A percentile compares a stretch with the other conserved stretches of the same genome.
Evolutionary conservation across 805 yeast species (phyloP).

Genomic region (Wickerhamomyces strasburgensis): DNA sequence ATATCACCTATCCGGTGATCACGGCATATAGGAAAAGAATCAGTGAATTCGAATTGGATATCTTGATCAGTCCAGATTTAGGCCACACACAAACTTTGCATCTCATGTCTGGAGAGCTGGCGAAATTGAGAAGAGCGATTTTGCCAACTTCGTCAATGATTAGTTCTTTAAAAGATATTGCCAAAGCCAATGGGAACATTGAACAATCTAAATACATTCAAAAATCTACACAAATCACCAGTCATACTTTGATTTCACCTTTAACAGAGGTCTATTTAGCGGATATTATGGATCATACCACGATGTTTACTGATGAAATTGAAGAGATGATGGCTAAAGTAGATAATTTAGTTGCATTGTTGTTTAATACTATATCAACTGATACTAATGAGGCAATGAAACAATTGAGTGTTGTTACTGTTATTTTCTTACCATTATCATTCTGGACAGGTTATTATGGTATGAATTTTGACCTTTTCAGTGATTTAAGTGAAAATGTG

Average conservation of each 20-base stretch:
- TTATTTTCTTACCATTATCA: conserved; percentile 52
- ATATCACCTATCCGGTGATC: conserved; percentile 47
- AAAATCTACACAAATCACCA: not conserved
- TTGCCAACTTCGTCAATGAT: conserved; percentile 44
- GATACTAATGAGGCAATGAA: conserved; percentile 52
- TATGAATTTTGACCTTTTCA: conserved; percentile 37
- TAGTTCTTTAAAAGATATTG: conserved; percentile 39
- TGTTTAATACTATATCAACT: conserved; percentile 54
- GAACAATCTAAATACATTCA: not conserved
- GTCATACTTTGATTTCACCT: conserved; percentile 32
- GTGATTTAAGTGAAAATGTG: conserved; percentile 30
- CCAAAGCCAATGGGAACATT: conserved; percentile 12
- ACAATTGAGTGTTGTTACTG: conserved; percentile 50
- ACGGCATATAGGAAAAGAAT: conserved; percentile 46
- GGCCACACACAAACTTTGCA: conserved; percentile 49
- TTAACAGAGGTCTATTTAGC: conserved; percentile 43
- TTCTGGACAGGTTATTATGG: conserved; percentile 60
- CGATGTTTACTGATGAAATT: conserved; percentile 47
- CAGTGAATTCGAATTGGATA: conserved; percentile 47
- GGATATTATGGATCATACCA: conserved; percentile 54
- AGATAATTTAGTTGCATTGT: conserved; percentile 44
- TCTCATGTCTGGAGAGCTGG: conserved; percentile 47
- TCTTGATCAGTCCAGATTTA: conserved; percentile 44
- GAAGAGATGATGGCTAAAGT: conserved; percentile 49
- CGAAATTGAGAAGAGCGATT: conserved; percentile 41